These are phyloP conservation scores for Ochetophila trinervis DNA, from an alignment of 306 rosid species.

Conservation along the genomic window DNA sequence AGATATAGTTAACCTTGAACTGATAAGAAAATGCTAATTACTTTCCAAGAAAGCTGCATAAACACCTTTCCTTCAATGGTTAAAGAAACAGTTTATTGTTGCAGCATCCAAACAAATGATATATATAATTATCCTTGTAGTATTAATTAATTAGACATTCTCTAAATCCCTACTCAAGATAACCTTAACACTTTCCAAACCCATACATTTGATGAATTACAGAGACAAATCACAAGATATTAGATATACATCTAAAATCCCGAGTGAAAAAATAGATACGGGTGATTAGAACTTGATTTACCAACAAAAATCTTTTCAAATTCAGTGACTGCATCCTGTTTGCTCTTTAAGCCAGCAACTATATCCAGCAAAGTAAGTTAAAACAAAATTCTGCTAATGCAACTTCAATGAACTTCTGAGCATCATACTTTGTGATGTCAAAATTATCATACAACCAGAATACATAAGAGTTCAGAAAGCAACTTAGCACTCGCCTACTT, in stretches of 20 bases:
- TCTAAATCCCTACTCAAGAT: not conserved
- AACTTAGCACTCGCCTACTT: constrained; percentile 47
- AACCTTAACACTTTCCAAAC: not conserved
- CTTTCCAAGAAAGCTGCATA: not conserved
- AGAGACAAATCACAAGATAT: not conserved
- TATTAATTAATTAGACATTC: not conserved
- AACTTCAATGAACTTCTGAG: constrained; percentile 7
- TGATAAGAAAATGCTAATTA: not conserved
- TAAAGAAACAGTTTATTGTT: not conserved
- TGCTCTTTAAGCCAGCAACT: constrained; percentile 61
- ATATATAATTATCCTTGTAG: not conserved
- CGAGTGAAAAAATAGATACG: not conserved
- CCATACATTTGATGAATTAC: not conserved
- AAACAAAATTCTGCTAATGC: constrained; percentile 5
- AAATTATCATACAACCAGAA: constrained; percentile 12
- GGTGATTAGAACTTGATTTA: constrained; percentile 34
- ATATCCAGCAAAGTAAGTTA: constrained; percentile 22
- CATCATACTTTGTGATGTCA: not conserved
- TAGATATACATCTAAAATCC: not conserved
- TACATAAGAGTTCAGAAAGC: constrained; percentile 11
- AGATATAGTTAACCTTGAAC: not conserved
- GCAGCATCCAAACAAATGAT: constrained; percentile 4
- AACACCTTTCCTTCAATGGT: not conserved
- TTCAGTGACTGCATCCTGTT: constrained; percentile 53
- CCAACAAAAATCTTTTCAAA: constrained; percentile 60